These are phyloP conservation scores for Thelonectria blattea DNA, from an alignment of 2,329 filamentous ascomycete species.

Conservation along the genomic window DNA sequence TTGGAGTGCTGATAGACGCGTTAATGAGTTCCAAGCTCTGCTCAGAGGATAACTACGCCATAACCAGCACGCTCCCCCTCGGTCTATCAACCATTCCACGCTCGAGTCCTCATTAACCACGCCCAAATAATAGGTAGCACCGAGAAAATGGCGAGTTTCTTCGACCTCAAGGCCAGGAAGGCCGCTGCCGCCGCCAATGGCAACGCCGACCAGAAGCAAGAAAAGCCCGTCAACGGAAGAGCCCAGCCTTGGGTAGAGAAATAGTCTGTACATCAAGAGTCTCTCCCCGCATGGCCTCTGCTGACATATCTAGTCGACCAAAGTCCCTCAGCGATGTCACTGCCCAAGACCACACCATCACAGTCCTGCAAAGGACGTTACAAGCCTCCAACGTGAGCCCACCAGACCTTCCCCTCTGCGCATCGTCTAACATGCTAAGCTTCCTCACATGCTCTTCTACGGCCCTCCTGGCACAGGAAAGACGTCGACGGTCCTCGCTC, in stretches of 20 bases:
- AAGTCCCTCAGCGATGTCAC: constrained; percentile 94
- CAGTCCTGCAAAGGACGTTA: constrained; percentile 87
- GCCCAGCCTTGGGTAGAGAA: constrained; percentile 97
- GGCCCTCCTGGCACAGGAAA: constrained; percentile 97
- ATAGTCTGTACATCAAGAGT: constrained; percentile 70
- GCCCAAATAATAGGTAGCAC: neutral
- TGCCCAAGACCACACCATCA: constrained; percentile 96
- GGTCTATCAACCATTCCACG: neutral
- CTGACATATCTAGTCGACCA: constrained; percentile 70
- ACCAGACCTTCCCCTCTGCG: neutral
- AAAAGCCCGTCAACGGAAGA: constrained; percentile 66
- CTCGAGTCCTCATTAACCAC: neutral
- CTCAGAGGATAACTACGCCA: too few species aligned
- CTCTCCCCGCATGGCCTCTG: neutral
- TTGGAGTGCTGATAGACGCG: too few species aligned
- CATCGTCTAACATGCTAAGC: constrained; percentile 46
- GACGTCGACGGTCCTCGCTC: constrained; percentile 94
- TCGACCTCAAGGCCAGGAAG: constrained; percentile 91
- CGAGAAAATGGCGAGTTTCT: constrained; percentile 77
- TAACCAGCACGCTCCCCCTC: too few species aligned
- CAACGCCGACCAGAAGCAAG: constrained; percentile 67
- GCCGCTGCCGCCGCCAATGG: constrained; percentile 70
- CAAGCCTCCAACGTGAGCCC: constrained; percentile 84
- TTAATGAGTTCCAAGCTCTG: too few species aligned
- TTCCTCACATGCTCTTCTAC: constrained; percentile 99